Conservation (phyloP, 2,329 filamentous ascomycete species). For the Phoma sp. region DNA sequence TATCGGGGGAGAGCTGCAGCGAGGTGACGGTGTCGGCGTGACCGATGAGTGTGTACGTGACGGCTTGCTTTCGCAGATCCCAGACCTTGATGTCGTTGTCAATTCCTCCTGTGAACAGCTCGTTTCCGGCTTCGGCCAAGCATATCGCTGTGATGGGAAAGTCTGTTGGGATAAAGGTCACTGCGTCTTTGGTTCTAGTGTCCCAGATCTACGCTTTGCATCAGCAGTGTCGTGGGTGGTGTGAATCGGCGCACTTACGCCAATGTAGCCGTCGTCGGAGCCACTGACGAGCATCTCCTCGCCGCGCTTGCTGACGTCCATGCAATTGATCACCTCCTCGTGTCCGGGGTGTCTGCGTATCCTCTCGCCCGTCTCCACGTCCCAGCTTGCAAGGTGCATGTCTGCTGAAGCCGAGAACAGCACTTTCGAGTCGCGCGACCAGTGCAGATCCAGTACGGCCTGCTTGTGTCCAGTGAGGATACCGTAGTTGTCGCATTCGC, state of each 20-base stretch:
- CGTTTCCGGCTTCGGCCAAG: conserved; percentile 91
- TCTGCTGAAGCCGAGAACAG: conserved; percentile 94
- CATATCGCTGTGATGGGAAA: conserved; percentile 92
- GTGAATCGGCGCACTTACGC: conserved; percentile 49
- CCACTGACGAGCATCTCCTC: conserved; percentile 90
- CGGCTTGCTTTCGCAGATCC: conserved; percentile 90
- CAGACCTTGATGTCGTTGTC: conserved; percentile 98
- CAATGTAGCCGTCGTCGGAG: conserved; percentile 91
- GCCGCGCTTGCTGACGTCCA: conserved; percentile 87
- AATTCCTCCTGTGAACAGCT: conserved; percentile 92
- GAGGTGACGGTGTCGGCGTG: conserved; percentile 94
- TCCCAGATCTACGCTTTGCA: conserved; percentile 75
- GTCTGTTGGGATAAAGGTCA: conserved; percentile 86
- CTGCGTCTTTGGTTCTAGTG: conserved; percentile 84
- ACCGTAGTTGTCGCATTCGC: conserved; percentile 93
- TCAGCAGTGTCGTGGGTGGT: conserved; percentile 20
- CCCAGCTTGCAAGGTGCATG: conserved; percentile 92
- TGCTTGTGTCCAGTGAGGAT: conserved; percentile 87
- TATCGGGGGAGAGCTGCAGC: conserved; percentile 88
- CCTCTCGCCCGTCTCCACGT: conserved; percentile 86
- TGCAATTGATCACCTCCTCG: conserved; percentile 91
- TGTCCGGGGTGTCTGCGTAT: conserved; percentile 93
- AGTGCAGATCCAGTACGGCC: conserved; percentile 89
- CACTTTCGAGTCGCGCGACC: conserved; percentile 92
- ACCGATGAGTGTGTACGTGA: conserved; percentile 85